Conservation (phyloP, 176 grass and related monocot species). For the Thinopyrum elongatum region DNA sequence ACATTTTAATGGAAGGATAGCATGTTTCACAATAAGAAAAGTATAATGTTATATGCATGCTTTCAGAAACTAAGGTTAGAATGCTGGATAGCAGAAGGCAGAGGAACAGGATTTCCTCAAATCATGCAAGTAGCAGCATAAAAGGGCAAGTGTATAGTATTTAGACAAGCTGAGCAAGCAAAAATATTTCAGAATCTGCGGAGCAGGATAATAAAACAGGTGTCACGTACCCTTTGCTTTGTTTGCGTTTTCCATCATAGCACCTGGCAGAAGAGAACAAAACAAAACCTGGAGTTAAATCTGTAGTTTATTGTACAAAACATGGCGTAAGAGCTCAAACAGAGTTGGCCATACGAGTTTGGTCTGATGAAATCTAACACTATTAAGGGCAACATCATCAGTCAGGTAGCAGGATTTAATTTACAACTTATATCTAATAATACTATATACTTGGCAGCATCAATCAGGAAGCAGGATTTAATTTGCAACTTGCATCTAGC, state of each 20-base stretch:
- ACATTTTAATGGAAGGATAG: background rate
- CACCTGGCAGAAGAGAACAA: constrained; percentile 27
- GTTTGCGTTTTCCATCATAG: constrained; percentile 84
- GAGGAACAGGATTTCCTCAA: background rate
- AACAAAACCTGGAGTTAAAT: background rate
- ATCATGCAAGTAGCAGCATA: background rate
- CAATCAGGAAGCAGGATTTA: background rate
- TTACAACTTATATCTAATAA: background rate
- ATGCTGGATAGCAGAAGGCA: background rate
- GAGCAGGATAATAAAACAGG: background rate
- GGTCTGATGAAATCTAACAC: background rate
- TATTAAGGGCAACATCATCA: too few species aligned
- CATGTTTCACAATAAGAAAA: background rate
- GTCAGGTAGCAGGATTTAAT: too few species aligned
- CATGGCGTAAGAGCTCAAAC: background rate
- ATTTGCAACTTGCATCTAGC: background rate
- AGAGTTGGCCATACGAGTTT: background rate
- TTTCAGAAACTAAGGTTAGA: background rate
- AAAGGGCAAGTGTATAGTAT: background rate
- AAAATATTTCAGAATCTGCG: background rate
- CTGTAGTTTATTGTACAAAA: background rate
- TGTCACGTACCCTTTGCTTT: constrained; percentile 74
- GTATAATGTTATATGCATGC: background rate
- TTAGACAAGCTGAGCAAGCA: background rate
- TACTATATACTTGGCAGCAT: background rate